Conservation (phyloP, 1,284 basidiomycete species). For the Ceratobasidium sp. region DNA sequence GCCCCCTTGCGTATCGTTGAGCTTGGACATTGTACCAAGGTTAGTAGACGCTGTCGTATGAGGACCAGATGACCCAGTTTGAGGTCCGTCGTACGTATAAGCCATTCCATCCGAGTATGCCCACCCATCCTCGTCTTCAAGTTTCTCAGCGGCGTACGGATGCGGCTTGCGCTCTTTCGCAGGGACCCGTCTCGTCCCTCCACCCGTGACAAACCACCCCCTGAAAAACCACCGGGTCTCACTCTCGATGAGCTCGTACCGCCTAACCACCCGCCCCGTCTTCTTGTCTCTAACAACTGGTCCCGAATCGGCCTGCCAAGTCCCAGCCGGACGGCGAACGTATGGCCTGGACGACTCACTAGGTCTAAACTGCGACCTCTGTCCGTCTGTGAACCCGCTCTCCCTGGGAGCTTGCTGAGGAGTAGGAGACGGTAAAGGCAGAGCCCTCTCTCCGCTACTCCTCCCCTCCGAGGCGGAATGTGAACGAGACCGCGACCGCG, state of each 20-base stretch:
- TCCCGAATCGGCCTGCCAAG: constrained; percentile 21
- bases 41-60: background rate
- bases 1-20: background rate
- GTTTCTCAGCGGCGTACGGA: constrained; percentile 7
- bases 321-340: constrained; percentile 12
- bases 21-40: background rate
- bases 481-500: constrained; percentile 18
- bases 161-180: constrained; percentile 19
- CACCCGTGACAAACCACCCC: constrained; percentile 17
- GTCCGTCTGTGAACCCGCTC: too few species aligned
- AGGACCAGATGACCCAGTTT: background rate
- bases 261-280: constrained; percentile 22
- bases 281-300: constrained; percentile 20
- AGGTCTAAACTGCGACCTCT: background rate
- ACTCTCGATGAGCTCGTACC: constrained; percentile 25
- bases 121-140: constrained; percentile 18
- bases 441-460: background rate
- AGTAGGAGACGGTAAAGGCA: background rate
- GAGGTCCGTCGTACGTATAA: constrained; percentile 11
- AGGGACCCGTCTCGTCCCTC: constrained; percentile 30
- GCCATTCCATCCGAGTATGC: constrained; percentile 15
- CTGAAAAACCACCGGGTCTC: constrained; percentile 38
- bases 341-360: constrained; percentile 10
- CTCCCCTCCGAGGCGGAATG: background rate
- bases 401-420: background rate